phyloP scores from a whole-genome alignment of 163 green algal species.

The Scenedesmus sp. region DNA sequence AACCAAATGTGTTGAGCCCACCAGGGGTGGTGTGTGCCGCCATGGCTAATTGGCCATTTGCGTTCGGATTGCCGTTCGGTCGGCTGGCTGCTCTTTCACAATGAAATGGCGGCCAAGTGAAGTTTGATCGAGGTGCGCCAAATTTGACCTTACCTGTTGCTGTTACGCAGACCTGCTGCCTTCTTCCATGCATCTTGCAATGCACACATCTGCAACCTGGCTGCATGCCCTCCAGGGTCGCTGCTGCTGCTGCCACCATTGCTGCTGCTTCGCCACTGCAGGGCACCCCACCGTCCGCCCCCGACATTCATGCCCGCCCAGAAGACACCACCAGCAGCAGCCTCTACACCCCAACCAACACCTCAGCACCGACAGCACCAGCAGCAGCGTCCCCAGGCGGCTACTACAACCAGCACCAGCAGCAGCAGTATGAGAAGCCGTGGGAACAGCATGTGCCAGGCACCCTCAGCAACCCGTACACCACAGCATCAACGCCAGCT shows the following conservation, averaged over 20 bases:
- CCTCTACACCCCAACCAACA: background rate
- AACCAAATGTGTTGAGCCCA: no score
- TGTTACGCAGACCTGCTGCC: no score
- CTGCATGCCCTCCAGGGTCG: background rate
- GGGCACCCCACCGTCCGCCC: conserved; percentile 16
- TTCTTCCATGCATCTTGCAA: no score
- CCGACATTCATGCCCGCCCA: conserved; percentile 8
- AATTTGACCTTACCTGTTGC: no score
- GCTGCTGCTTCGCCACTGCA: background rate
- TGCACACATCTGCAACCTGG: background rate
- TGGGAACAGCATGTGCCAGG: conserved; percentile 10
- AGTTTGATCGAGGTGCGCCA: no score
- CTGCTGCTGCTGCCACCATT: background rate
- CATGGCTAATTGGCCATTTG: no score
- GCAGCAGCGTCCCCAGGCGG: conserved; percentile 11
- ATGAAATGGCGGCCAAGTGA: no score
- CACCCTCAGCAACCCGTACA: conserved; percentile 7
- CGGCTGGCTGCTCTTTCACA: no score
- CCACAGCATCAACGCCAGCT: background rate
- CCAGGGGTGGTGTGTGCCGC: no score
- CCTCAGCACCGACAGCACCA: background rate
- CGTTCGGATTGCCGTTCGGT: no score
- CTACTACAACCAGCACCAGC: conserved; percentile 19
- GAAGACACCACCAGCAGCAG: conserved; percentile 6
- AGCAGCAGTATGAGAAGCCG: background rate